These are phyloP conservation scores for Ceratocystis diversiconidia DNA, from an alignment of 2,329 filamentous ascomycete genomes.

Conservation along the genomic window DNA sequence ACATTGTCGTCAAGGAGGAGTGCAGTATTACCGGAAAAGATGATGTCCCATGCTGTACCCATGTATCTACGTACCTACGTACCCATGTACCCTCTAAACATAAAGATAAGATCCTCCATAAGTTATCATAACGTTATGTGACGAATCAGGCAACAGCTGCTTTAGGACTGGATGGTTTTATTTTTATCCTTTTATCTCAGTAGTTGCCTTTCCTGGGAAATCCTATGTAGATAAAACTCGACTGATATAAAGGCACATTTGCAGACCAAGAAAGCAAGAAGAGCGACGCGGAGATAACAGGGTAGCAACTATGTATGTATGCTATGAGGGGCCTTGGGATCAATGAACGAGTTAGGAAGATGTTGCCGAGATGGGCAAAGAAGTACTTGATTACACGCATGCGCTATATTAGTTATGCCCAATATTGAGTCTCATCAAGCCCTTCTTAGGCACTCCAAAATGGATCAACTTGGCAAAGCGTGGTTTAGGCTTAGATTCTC, in stretches of 20 bases:
- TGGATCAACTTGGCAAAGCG: too few species aligned
- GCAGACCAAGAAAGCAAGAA: not conserved
- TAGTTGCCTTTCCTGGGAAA: not conserved
- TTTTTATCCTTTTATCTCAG: not conserved
- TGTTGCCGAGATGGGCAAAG: not conserved
- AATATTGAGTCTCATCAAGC: too few species aligned
- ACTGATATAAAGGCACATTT: not conserved
- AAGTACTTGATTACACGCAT: not conserved
- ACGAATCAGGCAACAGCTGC: not conserved
- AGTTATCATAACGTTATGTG: not conserved
- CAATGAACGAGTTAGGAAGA: not conserved
- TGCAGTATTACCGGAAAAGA: too few species aligned
- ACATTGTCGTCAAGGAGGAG: not conserved
- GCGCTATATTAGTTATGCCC: not conserved
- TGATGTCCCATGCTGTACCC: too few species aligned
- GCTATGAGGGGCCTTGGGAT: not conserved
- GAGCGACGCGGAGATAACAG: not conserved
- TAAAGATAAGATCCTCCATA: not conserved
- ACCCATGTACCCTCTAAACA: not conserved
- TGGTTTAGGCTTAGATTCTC: too few species aligned
- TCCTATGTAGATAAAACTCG: not conserved
- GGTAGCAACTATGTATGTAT: not conserved
- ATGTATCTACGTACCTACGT: not conserved
- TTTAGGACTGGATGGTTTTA: not conserved
- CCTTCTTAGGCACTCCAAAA: too few species aligned